A percentile compares a stretch with the other conserved stretches of the same genome.
These are phyloP conservation scores for Triticum aestivum DNA, from an alignment of 176 grass and related monocot genomes.

Conservation along the genomic window IWGSC_CS_RefSeq_v2.1 NC_057800.1:567910777-567911276, in stretches of 20 bases:
- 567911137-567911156: conserved; percentile 79
- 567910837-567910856: conserved; percentile 91
- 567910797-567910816: conserved; percentile 21
- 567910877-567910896: conserved; percentile 87
- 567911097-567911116: conserved; percentile 94
- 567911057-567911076: conserved; percentile 56
- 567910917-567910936: conserved; percentile 87
- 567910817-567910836: conserved; percentile 64
- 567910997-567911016: conserved; percentile 83
- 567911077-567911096: conserved; percentile 63
- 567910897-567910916: conserved; percentile 88
- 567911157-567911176: conserved; percentile 94
- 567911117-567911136: conserved; percentile 79
- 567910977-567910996: conserved; percentile 65
- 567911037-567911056: conserved; percentile 92
- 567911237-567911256: conserved; percentile 73
- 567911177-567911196: conserved; percentile 96
- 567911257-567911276: conserved; percentile 69
- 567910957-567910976: conserved; percentile 72
- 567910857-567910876: conserved; percentile 89
- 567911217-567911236: conserved; percentile 78
- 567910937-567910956: conserved; percentile 82
- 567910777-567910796: conserved; percentile 42
- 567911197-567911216: conserved; percentile 93
- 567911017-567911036: conserved; percentile 94